Conservation (phyloP, 2,329 filamentous ascomycete genomes). For the Emergomyces pasteurianus region DNA sequence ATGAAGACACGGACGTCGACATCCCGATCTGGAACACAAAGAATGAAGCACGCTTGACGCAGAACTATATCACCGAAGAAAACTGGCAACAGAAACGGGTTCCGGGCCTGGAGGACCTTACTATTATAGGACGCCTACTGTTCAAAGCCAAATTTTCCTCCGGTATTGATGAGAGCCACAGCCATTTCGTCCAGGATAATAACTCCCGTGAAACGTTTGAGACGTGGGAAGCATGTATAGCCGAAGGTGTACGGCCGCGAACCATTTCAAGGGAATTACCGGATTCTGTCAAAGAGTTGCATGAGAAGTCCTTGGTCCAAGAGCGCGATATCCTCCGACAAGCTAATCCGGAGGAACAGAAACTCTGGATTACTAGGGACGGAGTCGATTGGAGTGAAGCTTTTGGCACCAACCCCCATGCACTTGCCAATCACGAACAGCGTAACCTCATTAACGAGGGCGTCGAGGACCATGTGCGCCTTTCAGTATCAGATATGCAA, state of each 20-base stretch:
- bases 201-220: conserved; percentile 87
- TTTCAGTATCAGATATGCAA: background rate
- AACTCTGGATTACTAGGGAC: conserved; percentile 65
- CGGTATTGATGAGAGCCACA: conserved; percentile 77
- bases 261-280: conserved; percentile 64
- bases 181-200: conserved; percentile 73
- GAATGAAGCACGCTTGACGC: conserved; percentile 61
- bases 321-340: conserved; percentile 68
- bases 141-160: conserved; percentile 79
- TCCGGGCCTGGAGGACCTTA: conserved; percentile 62
- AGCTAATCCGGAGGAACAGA: conserved; percentile 52
- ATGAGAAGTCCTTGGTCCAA: conserved; percentile 67
- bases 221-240: conserved; percentile 82
- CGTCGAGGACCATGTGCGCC: background rate
- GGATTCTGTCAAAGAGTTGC: conserved; percentile 57
- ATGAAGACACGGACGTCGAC: conserved; percentile 63
- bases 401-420: conserved; percentile 64
- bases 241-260: conserved; percentile 68
- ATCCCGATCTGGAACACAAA: conserved; percentile 85
- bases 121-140: conserved; percentile 67
- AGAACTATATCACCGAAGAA: conserved; percentile 81
- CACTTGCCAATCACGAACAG: conserved; percentile 42
- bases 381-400: conserved; percentile 80
- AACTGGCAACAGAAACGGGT: conserved; percentile 52
- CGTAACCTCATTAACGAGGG: conserved; percentile 25